These are phyloP conservation scores for Lichtheimia ornata DNA, from an alignment of 371 early-diverging fungal species.

Conservation along the genomic window DNA sequence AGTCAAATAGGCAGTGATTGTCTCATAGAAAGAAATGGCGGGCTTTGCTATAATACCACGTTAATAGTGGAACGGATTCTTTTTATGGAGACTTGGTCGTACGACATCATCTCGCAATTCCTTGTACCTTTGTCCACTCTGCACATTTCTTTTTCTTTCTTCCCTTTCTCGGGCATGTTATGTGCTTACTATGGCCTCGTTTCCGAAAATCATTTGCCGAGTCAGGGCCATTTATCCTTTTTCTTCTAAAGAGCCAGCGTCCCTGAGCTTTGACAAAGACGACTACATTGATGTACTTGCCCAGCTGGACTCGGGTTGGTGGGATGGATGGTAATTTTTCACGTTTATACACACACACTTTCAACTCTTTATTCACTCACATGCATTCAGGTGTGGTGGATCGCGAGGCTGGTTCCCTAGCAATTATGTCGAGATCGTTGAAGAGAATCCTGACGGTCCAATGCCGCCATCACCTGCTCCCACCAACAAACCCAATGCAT, in stretches of 20 bases:
- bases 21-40: too few relatives aligned
- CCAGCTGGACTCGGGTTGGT: constrained; percentile 90
- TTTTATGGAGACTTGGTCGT: too few relatives aligned
- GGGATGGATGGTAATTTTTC: constrained; percentile 72
- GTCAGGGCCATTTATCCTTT: constrained; percentile 66
- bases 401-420: constrained; percentile 91
- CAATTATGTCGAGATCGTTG: constrained; percentile 72
- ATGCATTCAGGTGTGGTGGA: constrained; percentile 47
- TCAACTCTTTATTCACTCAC: not conserved
- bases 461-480: not conserved
- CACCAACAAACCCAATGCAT: constrained; percentile 1
- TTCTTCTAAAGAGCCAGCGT: constrained; percentile 66
- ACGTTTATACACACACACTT: not conserved
- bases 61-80: too few relatives aligned
- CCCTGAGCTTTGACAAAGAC: constrained; percentile 79
- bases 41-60: too few relatives aligned
- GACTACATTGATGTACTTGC: constrained; percentile 85
- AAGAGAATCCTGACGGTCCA: constrained; percentile 15
- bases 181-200: constrained; percentile 14
- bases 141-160: constrained; percentile 2
- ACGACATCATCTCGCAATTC: too few relatives aligned
- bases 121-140: not conserved
- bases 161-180: not conserved
- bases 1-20: too few relatives aligned
- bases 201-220: constrained; percentile 36